Conservation (phyloP, 768 basidiomycete species). For the Wakefieldia striispora region DNA sequence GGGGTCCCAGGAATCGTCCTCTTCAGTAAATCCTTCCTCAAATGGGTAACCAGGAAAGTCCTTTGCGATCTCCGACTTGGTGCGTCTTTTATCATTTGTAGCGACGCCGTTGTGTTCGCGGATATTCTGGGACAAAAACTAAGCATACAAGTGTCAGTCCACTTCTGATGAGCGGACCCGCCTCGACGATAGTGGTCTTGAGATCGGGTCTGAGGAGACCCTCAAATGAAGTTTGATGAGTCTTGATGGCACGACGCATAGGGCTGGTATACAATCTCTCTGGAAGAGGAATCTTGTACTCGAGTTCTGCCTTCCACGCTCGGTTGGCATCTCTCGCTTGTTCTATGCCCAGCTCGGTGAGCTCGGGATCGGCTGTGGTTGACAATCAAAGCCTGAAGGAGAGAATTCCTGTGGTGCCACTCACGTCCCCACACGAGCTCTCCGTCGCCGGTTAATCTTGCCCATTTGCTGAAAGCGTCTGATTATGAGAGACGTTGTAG, state of each 20-base stretch:
- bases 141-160: neutral
- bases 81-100: conserved; percentile 66
- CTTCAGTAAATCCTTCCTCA: conserved; percentile 58
- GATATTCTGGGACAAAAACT: conserved; percentile 44
- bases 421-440: conserved; percentile 73
- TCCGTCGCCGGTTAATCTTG: conserved; percentile 59
- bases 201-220: conserved; percentile 29
- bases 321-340: conserved; percentile 50
- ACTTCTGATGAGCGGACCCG: conserved; percentile 16
- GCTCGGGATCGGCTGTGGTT: conserved; percentile 58
- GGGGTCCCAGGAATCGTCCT: conserved; percentile 59
- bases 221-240: conserved; percentile 52
- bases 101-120: conserved; percentile 68
- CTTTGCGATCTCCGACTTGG: conserved; percentile 44
- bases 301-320: conserved; percentile 50
- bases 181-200: conserved; percentile 43
- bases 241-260: conserved; percentile 57
- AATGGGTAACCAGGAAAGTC: conserved; percentile 52
- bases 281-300: conserved; percentile 45
- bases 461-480: conserved; percentile 42
- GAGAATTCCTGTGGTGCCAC: conserved; percentile 25
- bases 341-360: conserved; percentile 53
- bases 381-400: neutral
- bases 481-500: neutral
- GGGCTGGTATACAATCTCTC: conserved; percentile 61